Evolutionary conservation across 495 filamentous ascomycete species (phyloP), one percentile per base, ranked within the genome.

Genomic region (Penicillium lagena): DNA sequence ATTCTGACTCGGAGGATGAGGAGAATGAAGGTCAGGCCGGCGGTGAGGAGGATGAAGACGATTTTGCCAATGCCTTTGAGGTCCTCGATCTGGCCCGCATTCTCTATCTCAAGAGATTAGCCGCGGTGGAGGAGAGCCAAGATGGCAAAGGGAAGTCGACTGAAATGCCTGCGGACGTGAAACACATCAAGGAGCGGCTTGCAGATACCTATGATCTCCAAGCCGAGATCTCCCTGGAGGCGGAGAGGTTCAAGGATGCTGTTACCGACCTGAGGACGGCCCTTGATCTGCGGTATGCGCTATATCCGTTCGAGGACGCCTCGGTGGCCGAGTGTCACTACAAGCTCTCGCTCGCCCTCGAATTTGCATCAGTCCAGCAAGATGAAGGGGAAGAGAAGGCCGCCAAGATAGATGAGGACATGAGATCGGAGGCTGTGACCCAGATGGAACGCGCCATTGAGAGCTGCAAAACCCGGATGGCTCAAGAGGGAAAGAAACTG

Each of bases 191-290:
- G 59, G 88, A 94, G 63, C 80, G 86, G 34, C 75, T 95, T 7
- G 88, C 87, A 37, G 93, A 99, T 54, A 90, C 86, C 1, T 87
- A 95, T 64, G 89, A 94, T 59, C 79, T 95, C 29, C 83, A 95
- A 49, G 87, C 88, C 8, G 91, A 96, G 62, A 96, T 99, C 44
- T 94, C 87, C 10, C 73, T 97, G 12, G 93, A 99, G 66, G 94
- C 90, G 49, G 94, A 96, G 62, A 81, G 84, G 45, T 96, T 95
- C 51, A 68, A 70, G 7, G 80, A 86, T 51, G 91, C 93, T 4
- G 85, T 95, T 15, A 73, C 75, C 12, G 93, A 99, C 60, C 72
- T 87, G 39, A 80, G 77, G 56, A 81, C 82, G 7, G 77, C 87
- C 7, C 77, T 99, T 8, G 75, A 73, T 36, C 75, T 95, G 37